These are phyloP conservation scores for Alternaria sp. DNA, from an alignment of 2,329 filamentous ascomycete genomes.

Conservation along the genomic window DNA sequence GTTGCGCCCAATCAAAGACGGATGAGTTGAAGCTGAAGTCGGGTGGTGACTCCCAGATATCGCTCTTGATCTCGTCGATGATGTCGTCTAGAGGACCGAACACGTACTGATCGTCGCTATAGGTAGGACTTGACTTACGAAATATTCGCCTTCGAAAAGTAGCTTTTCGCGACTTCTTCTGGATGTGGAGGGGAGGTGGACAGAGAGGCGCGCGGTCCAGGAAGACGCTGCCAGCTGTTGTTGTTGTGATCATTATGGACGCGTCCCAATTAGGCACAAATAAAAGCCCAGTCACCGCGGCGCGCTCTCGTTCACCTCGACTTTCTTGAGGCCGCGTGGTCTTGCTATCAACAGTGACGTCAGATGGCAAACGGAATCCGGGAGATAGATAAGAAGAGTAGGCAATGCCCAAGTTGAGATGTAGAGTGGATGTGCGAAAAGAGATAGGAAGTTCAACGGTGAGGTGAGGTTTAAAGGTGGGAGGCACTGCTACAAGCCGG, in stretches of 20 bases:
- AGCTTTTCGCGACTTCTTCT: constrained; percentile 35
- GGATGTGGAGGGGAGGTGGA: constrained; percentile 38
- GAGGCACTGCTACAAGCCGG: neutral
- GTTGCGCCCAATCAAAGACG: constrained; percentile 19
- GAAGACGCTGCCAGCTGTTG: constrained; percentile 5
- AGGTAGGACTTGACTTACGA: constrained; percentile 27
- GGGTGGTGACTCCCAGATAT: constrained; percentile 33
- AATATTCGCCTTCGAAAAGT: constrained; percentile 33
- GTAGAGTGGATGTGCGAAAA: neutral
- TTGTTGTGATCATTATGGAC: constrained; percentile 21
- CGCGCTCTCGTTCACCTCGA: constrained; percentile 13
- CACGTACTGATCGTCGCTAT: constrained; percentile 7
- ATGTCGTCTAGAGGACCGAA: constrained; percentile 44
- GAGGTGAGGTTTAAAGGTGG: neutral
- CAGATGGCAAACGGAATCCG: neutral
- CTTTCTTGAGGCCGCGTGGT: neutral
- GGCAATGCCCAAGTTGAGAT: neutral
- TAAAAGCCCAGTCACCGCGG: constrained; percentile 8
- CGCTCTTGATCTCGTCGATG: constrained; percentile 40
- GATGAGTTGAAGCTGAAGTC: constrained; percentile 16
- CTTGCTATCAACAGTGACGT: neutral
- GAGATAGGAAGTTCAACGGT: neutral
- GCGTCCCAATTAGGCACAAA: constrained; percentile 11
- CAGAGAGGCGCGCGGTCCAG: constrained; percentile 25
- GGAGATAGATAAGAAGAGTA: constrained; percentile 12